Conservation (phyloP, 2,329 filamentous ascomycete species). For the Sporothrix phasma region DNA sequence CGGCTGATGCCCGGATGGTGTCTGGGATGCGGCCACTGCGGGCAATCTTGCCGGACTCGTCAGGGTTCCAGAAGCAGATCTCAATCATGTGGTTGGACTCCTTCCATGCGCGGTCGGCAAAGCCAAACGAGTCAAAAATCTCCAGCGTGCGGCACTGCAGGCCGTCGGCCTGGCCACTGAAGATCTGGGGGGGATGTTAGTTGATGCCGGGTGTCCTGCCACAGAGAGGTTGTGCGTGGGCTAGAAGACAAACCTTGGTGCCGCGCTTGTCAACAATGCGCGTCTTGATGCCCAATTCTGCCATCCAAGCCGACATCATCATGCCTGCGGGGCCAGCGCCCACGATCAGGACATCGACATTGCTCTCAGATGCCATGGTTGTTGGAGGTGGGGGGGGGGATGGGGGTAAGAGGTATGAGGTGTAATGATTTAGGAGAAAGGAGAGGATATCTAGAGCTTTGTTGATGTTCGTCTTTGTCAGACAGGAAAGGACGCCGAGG, state of each 20-base stretch:
- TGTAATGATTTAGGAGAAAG: neutral
- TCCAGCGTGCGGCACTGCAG: constrained; percentile 56
- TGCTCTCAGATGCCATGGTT: neutral
- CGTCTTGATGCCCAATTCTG: constrained; percentile 30
- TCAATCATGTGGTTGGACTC: constrained; percentile 62
- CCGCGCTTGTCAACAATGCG: constrained; percentile 36
- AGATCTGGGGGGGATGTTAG: constrained; percentile 23
- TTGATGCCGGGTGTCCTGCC: too few relatives aligned
- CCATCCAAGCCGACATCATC: constrained; percentile 35
- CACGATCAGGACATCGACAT: constrained; percentile 19
- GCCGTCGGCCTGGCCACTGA: constrained; percentile 37
- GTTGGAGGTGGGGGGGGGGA: neutral
- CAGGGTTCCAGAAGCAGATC: constrained; percentile 54
- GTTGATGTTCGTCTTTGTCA: neutral
- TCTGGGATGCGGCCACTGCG: constrained; percentile 54
- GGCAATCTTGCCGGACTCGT: constrained; percentile 40
- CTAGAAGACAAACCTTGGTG: constrained; percentile 18
- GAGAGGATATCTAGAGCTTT: neutral
- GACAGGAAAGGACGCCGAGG: neutral
- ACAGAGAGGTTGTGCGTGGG: neutral
- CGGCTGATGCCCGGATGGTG: constrained; percentile 50
- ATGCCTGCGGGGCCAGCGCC: constrained; percentile 26
- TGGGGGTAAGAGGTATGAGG: neutral
- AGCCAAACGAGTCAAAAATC: constrained; percentile 61
- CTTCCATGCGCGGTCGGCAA: constrained; percentile 53